Evolutionary conservation across 148 eudicot genomes (phyloP).

Genomic region (Spergularia bocconei): DNA sequence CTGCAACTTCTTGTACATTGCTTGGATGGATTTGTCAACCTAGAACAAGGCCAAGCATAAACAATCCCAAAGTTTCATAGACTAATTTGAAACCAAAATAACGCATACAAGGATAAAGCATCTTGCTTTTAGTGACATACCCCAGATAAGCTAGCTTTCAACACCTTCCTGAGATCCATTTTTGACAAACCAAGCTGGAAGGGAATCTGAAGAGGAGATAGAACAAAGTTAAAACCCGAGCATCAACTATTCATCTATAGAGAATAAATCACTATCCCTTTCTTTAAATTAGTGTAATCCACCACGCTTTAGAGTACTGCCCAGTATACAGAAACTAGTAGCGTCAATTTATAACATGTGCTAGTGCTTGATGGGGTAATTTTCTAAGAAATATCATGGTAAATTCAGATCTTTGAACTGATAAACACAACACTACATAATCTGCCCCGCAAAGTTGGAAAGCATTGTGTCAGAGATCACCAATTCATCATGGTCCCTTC

Average conservation of each 20-base stretch:
- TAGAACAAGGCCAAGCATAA: slow-evolving; percentile 20
- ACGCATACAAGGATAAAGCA: neutral
- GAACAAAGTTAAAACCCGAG: slow-evolving; percentile 7
- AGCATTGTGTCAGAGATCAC: too few relatives aligned
- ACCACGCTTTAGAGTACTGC: neutral
- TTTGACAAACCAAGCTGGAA: slow-evolving; percentile 87
- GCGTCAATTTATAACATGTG: too few relatives aligned
- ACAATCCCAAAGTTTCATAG: neutral
- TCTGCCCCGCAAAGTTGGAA: too few relatives aligned
- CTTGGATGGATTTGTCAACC: slow-evolving; percentile 80
- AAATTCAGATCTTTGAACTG: too few relatives aligned
- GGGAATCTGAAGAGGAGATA: slow-evolving; percentile 56
- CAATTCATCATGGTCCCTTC: too few relatives aligned
- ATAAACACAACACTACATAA: too few relatives aligned
- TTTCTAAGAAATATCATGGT: too few relatives aligned
- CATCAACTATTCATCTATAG: neutral
- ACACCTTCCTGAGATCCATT: slow-evolving; percentile 84
- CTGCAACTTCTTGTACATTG: slow-evolving; percentile 85
- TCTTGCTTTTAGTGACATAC: slow-evolving; percentile 41
- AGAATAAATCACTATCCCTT: too few relatives aligned
- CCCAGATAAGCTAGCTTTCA: slow-evolving; percentile 86
- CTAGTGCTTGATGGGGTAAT: too few relatives aligned
- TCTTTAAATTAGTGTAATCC: neutral
- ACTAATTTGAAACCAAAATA: neutral
- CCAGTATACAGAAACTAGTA: too few relatives aligned